Evolutionary conservation across 805 yeast species (phyloP).

Genomic region (Priceomyces melissophilus): DNA sequence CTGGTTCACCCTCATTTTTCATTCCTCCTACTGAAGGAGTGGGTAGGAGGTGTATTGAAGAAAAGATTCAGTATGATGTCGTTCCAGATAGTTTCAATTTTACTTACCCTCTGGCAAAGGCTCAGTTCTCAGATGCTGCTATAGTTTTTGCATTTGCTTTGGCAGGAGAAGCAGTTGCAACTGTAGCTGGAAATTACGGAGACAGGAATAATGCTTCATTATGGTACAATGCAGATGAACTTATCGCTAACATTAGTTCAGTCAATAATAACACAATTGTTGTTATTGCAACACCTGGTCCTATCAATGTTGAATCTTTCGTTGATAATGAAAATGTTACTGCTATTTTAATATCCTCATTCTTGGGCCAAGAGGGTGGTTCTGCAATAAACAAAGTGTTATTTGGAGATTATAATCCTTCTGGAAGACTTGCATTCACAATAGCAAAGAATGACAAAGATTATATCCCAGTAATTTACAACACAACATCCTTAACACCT

Average conservation of each 20-base stretch:
- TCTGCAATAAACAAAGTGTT: conserved; percentile 58
- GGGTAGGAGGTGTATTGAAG: neutral
- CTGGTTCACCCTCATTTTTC: conserved; percentile 2
- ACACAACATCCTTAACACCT: neutral
- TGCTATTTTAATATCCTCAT: conserved; percentile 7
- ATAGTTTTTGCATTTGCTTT: conserved; percentile 1
- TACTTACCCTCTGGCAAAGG: neutral
- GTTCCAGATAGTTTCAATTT: conserved; percentile 1
- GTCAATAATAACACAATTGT: conserved; percentile 3
- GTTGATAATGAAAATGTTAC: conserved; percentile 7
- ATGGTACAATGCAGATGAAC: conserved; percentile 4
- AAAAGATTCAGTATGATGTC: conserved; percentile 2
- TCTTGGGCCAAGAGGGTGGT: conserved; percentile 41
- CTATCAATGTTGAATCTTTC: conserved; percentile 3
- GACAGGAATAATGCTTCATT: conserved; percentile 4
- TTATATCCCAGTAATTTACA: conserved; percentile 1
- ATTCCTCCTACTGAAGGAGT: conserved; percentile 1
- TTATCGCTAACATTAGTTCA: conserved; percentile 1
- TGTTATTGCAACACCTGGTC: conserved; percentile 2
- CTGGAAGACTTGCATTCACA: conserved; percentile 8
- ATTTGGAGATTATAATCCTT: conserved; percentile 57
- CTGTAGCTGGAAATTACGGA: conserved; percentile 2
- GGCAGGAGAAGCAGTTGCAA: conserved; percentile 2
- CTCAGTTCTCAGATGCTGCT: conserved; percentile 1
- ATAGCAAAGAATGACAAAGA: conserved; percentile 2